Conservation (phyloP, 2,329 filamentous ascomycete species). For the Trichoderma aggressivum region DNA sequence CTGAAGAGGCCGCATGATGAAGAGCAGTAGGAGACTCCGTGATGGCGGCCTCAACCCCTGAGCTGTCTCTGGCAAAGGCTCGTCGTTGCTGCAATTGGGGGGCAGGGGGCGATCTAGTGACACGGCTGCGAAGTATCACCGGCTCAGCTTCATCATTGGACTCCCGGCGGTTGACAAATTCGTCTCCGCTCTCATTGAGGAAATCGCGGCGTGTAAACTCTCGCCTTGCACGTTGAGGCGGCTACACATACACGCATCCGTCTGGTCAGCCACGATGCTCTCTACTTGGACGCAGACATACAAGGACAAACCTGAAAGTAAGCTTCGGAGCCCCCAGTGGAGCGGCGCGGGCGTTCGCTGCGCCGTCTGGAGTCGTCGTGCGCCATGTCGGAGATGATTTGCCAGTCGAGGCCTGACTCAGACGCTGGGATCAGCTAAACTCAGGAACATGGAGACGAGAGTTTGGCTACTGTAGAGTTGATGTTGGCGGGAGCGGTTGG, state of each 20-base stretch:
- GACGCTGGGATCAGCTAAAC: not conserved
- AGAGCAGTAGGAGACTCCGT: not conserved
- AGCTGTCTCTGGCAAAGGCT: not conserved
- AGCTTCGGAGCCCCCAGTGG: not conserved
- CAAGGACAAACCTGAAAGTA: not conserved
- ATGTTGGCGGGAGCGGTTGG: not conserved
- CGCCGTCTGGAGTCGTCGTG: constrained; percentile 1
- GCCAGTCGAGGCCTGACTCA: constrained; percentile 1
- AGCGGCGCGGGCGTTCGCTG: constrained; percentile 10
- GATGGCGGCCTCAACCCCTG: not conserved
- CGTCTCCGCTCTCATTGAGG: not conserved
- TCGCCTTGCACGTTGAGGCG: not conserved
- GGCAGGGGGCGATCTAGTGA: not conserved
- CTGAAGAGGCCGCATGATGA: not conserved
- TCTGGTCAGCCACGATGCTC: not conserved
- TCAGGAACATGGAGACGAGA: constrained; percentile 4
- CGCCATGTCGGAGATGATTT: not conserved
- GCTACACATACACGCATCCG: not conserved
- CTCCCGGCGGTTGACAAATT: not conserved
- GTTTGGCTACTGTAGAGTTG: not conserved
- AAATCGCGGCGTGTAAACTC: not conserved
- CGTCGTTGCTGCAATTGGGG: not conserved
- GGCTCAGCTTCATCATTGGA: not conserved
- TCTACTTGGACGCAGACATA: not conserved
- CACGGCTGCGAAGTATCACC: not conserved